These are phyloP conservation scores for Cystobasidium sp. DNA, from an alignment of 1,284 basidiomycete genomes.

Conservation along the genomic window DNA sequence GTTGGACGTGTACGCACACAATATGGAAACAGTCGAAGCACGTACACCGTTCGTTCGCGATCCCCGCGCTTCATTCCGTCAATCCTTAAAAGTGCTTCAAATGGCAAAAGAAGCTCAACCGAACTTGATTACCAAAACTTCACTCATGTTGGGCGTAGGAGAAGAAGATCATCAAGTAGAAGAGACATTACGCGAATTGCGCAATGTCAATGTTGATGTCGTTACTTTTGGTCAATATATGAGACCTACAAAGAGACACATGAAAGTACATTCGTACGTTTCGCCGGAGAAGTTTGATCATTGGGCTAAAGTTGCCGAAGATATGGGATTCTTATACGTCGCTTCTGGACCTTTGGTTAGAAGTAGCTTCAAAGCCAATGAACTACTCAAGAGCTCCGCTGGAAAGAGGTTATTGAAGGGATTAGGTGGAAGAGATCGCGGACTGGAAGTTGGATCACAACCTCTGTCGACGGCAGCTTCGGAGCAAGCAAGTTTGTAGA, in stretches of 20 bases:
- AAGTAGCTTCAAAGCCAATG: slow-evolving; percentile 87
- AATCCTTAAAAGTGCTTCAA: slow-evolving; percentile 81
- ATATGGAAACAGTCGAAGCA: slow-evolving; percentile 92
- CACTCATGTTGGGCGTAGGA: slow-evolving; percentile 97
- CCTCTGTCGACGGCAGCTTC: neutral
- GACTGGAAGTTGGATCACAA: slow-evolving; percentile 27
- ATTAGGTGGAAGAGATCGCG: slow-evolving; percentile 37
- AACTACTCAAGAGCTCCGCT: slow-evolving; percentile 53
- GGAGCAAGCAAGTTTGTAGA: neutral
- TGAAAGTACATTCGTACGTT: slow-evolving; percentile 98
- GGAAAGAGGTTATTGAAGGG: slow-evolving; percentile 44
- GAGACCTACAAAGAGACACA: slow-evolving; percentile 97
- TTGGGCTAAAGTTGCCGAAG: slow-evolving; percentile 88
- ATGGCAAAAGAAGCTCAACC: slow-evolving; percentile 70
- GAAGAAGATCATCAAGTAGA: slow-evolving; percentile 84
- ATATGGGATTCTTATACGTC: slow-evolving; percentile 95
- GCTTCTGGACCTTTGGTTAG: slow-evolving; percentile 95
- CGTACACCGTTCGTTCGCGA: slow-evolving; percentile 95
- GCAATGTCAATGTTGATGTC: slow-evolving; percentile 87
- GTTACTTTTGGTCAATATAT: slow-evolving; percentile 99
- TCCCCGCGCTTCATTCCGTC: slow-evolving; percentile 87
- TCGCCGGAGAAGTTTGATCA: slow-evolving; percentile 87
- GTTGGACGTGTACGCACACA: slow-evolving; percentile 97
- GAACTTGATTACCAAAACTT: slow-evolving; percentile 92
- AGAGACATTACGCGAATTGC: slow-evolving; percentile 82